Percentiles rank a stretch among this genome's conserved stretches.
These are phyloP conservation scores for Aureococcus anophagefferens DNA, from an alignment of 108 stramenopile genomes.

Conservation along the genomic window DNA sequence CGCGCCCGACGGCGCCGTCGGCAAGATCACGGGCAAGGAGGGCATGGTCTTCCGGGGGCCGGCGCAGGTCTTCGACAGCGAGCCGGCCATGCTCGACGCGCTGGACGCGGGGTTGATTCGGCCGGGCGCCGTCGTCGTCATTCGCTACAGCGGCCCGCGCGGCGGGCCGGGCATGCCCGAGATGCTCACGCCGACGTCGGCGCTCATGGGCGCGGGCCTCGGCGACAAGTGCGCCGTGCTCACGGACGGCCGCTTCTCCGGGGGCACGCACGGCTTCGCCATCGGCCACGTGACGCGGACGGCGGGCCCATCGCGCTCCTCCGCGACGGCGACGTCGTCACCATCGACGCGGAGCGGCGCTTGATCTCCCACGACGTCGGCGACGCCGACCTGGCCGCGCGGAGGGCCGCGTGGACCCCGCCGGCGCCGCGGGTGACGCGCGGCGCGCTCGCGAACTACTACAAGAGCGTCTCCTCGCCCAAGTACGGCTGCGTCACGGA, in stretches of 20 bases:
- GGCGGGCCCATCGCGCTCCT: slow-evolving; percentile 46
- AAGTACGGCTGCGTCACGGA: slow-evolving; percentile 45
- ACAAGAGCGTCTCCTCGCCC: slow-evolving; percentile 39
- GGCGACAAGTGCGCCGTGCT: slow-evolving; percentile 84
- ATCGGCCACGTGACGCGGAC: slow-evolving; percentile 47
- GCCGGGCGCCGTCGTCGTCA: slow-evolving; percentile 90
- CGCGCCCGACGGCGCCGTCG: slow-evolving; percentile 88
- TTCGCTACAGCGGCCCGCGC: slow-evolving; percentile 95
- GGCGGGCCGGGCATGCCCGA: slow-evolving; percentile 97
- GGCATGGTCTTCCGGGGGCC: slow-evolving; percentile 89
- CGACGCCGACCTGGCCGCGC: slow-evolving; percentile 28
- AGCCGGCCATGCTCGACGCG: slow-evolving; percentile 86
- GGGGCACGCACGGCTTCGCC: slow-evolving; percentile 47
- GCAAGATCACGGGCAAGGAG: slow-evolving; percentile 99
- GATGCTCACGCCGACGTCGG: slow-evolving; percentile 92
- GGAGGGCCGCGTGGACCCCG: slow-evolving; percentile 25
- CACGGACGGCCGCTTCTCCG: slow-evolving; percentile 74
- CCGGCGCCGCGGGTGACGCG: slow-evolving; percentile 26
- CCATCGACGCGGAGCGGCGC: slow-evolving; percentile 35
- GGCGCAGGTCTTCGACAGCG: slow-evolving; percentile 87
- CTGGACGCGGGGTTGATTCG: slow-evolving; percentile 88
- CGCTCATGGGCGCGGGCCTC: slow-evolving; percentile 96
- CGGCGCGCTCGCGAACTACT: slow-evolving; percentile 42
- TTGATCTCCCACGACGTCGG: slow-evolving; percentile 24
- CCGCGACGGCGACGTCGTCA: slow-evolving; percentile 31